These are phyloP conservation scores for Pythium diclinum DNA, from an alignment of 352 stramenopile genomes.

Conservation along the genomic window DNA sequence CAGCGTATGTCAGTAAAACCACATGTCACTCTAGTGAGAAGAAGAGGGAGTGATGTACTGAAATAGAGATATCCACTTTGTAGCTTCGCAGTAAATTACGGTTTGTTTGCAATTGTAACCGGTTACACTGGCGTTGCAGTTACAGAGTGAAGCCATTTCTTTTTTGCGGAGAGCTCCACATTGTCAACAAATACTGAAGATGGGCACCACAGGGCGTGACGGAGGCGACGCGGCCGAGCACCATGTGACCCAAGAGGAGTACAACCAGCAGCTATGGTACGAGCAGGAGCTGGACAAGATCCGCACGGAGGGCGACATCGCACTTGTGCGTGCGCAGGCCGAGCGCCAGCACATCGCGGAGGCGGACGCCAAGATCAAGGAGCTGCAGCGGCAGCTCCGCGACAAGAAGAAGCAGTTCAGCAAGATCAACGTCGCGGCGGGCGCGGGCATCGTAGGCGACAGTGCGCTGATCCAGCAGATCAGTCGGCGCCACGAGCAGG, in stretches of 20 bases:
- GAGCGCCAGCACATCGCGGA: constrained; percentile 87
- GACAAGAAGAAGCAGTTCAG: constrained; percentile 80
- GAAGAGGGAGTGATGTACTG: background rate
- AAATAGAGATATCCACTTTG: background rate
- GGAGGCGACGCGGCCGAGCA: background rate
- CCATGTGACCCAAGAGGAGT: constrained; percentile 11
- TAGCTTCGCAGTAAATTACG: background rate
- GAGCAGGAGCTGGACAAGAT: constrained; percentile 90
- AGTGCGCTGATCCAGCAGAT: constrained; percentile 28
- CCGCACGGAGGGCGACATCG: constrained; percentile 59
- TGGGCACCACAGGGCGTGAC: background rate
- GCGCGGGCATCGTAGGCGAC: constrained; percentile 15
- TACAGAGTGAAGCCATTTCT: background rate
- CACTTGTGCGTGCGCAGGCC: constrained; percentile 67
- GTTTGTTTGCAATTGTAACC: background rate
- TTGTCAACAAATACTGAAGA: too few relatives aligned
- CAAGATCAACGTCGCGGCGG: constrained; percentile 10
- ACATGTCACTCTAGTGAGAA: background rate
- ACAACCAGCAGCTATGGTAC: constrained; percentile 26
- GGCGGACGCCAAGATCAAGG: constrained; percentile 83
- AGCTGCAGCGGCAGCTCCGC: constrained; percentile 81
- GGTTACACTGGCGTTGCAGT: background rate
- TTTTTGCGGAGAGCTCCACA: background rate
- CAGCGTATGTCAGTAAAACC: background rate
- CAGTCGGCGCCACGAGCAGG: constrained; percentile 41